Base-by-base conservation (phyloP, 495 filamentous ascomycete species). In the Podospora pseudoanserina region DNA sequence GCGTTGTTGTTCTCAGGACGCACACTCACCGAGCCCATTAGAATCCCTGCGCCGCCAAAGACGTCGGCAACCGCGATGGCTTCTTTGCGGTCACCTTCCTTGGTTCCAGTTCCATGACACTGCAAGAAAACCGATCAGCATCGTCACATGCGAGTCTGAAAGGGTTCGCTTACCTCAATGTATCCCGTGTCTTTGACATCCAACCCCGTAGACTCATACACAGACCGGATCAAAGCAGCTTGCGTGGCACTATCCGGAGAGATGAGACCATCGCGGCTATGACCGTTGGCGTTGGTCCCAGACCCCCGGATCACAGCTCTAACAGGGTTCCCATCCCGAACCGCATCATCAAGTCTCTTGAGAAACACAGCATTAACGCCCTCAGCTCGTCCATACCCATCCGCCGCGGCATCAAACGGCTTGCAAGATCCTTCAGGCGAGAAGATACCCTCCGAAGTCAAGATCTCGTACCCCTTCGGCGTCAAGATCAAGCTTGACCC, bases 341-440 rank as follows among this genome's bases (percentile, higher is more conserved):
- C 30, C 2, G 83, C 88, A 65, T 85, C 80, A 5, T 69, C 64
- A 0, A 89, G 75, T 15, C 71, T 74, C 73, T 90, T 91, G 11
- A 78, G 49, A 16, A 60, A 68, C 18, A 71, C 28, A 9, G 66
- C 79, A 18, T 72, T 81, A 23, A 88, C 68, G 1, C 79, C 88
- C 65, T 92, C 89, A 3, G 78, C 89, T 4, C 88, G 76, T 0
- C 73, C 85, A 73, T 86, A 91, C 0, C 89, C 76, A 63, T 79
- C 72, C 2, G 78, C 76, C 1, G 74, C 9, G 4, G 69, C 67
- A 30, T 79, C 78, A 34, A 79, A 79, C 0, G 74, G 71, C 59
- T 79, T 74, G 62, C 72, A 78, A 5, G 68, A 72, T 18, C 69
- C 73, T 18, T 76, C 73, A 0, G 73, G 72, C 19, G 75, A 69